Percentiles rank a stretch among this genome's conserved stretches.
These are phyloP conservation scores for Saraca asoca DNA, from an alignment of 331 rosid genomes.

Conservation along the genomic window DNA sequence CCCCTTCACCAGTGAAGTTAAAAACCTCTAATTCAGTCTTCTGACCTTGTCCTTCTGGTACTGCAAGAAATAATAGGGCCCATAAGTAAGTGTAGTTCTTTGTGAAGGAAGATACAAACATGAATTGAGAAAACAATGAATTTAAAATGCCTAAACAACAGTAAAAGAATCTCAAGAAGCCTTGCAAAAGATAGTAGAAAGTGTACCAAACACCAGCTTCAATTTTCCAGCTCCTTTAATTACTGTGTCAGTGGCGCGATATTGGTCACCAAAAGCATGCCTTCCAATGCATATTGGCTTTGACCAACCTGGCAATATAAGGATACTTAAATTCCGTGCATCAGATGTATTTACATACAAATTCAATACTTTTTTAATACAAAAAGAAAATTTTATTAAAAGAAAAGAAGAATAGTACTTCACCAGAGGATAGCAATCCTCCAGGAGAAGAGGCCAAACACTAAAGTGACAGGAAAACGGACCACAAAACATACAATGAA, in stretches of 20 bases:
- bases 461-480: no score
- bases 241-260: constrained; percentile 87
- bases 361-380: no score
- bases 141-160: not conserved
- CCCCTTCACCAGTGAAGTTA: constrained; percentile 89
- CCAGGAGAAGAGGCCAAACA: no score
- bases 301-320: constrained; percentile 73
- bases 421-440: no score
- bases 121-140: constrained; percentile 9
- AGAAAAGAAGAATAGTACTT: no score
- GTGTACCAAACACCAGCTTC: constrained; percentile 83
- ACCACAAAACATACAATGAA: no score
- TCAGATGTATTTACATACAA: constrained; percentile 17
- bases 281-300: constrained; percentile 95
- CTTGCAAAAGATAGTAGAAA: constrained; percentile 27
- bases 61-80: constrained; percentile 45
- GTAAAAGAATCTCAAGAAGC: constrained; percentile 1
- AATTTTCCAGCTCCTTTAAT: constrained; percentile 87
- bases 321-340: constrained; percentile 17
- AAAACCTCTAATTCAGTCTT: constrained; percentile 77
- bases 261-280: constrained; percentile 99
- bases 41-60: constrained; percentile 78
- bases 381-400: no score
- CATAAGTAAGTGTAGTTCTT: constrained; percentile 27
- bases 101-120: not conserved